These are phyloP conservation scores for Carex arenaria DNA, from an alignment of 202 grass and related monocot genomes.

Conservation along the genomic window DNA sequence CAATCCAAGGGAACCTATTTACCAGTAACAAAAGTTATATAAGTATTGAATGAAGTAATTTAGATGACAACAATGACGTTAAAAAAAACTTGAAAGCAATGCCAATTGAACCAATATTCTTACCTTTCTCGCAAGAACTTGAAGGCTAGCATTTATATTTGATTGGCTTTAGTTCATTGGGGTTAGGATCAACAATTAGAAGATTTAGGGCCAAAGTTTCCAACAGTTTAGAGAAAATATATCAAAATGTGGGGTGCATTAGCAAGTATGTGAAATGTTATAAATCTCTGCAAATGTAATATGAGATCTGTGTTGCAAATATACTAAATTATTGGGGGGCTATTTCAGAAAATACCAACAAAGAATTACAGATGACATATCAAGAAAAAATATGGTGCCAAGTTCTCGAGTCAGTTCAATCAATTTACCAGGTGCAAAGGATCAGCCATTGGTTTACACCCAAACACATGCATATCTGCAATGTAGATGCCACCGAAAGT, in stretches of 20 bases:
- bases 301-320: neutral
- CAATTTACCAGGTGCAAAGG: conserved; percentile 87
- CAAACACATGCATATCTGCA: conserved; percentile 99
- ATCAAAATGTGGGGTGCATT: conserved; percentile 1
- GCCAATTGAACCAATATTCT: neutral
- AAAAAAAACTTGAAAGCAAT: neutral
- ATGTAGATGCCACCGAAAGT: conserved; percentile 25
- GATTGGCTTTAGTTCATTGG: neutral
- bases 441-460: conserved; percentile 84
- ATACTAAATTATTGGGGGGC: neutral
- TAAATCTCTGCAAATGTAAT: neutral
- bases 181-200: neutral
- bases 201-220: neutral
- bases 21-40: neutral
- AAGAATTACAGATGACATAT: conserved; percentile 9
- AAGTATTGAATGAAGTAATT: neutral
- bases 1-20: neutral
- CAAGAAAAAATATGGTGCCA: neutral
- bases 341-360: conserved; percentile 7
- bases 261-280: neutral
- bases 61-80: neutral
- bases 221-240: neutral
- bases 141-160: neutral
- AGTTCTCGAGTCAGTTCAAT: neutral
- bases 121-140: neutral